Base-by-base conservation (phyloP, 2,329 filamentous ascomycete species). In the Ophiocordyceps camponoti-leonardi region DNA sequence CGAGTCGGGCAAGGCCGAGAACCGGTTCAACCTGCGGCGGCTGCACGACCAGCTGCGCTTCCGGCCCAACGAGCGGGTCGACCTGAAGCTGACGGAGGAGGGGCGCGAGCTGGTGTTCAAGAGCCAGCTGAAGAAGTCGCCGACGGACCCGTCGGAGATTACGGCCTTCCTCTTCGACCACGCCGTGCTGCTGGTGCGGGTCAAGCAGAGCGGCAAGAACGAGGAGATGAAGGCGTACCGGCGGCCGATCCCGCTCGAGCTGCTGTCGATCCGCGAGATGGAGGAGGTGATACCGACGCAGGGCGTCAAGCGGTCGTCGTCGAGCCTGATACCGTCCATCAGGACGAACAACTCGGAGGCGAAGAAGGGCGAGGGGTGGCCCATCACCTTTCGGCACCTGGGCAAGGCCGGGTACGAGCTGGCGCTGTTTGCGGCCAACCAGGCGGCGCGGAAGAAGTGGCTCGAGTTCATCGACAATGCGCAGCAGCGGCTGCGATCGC, bases 131-230 rank as follows among this genome's bases (percentile, higher is more conserved):
- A 96, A 94, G 69, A 96, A 96, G 68, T 79, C 81, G 5, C 83
- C 88, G 0, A 88, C 85, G 1, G 88, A 95, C 59, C 82, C 79
- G 42, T 78, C 83, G 1, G 90, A 96, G 55, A 90, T 98, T 41
- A 92, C 87, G 19, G 88, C 86, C 16, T 98, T 93, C 67, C 72
- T 98, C 22, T 95, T 98, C 58, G 92, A 98, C 57, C 92, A 98
- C 60, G 90, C 92, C 3, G 82, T 98, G 45, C 71, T 98, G 33
- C 73, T 98, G 39, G 92, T 95, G 51, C 77, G 88, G 45, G 81
- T 88, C 51, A 98, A 96, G 67, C 81, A 83, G 48, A 83, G 84
- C 48, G 94, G 92, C 61, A 96, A 96, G 67, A 77, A 77, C 41
- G 92, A 98, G 61, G 90, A 96, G 59, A 81, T 93, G 49, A 92